Evolutionary conservation across 495 filamentous ascomycete species (phyloP).

Genomic region (Thermochaetoides thermophila): DNA sequence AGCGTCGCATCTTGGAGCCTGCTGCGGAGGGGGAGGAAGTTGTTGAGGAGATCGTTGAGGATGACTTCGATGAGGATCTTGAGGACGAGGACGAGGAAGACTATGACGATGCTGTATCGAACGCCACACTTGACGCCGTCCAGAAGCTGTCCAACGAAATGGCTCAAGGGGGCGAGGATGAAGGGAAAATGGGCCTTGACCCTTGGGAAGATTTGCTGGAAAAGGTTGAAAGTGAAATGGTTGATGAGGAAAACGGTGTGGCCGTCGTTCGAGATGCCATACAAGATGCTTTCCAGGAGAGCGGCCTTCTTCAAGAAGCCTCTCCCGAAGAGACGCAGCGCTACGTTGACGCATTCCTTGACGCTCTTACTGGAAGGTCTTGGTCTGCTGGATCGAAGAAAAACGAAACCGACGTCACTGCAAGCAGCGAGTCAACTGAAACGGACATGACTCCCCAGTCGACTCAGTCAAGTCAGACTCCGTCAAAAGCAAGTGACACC

Average conservation of each 20-base stretch:
- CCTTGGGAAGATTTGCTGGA: slow-evolving; percentile 39
- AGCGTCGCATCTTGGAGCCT: slow-evolving; percentile 44
- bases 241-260: slow-evolving; percentile 36
- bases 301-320: slow-evolving; percentile 24
- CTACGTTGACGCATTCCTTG: slow-evolving; percentile 27
- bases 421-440: neutral
- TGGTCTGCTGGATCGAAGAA: neutral
- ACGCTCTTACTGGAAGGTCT: slow-evolving; percentile 19
- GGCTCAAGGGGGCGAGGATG: slow-evolving; percentile 15
- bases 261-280: slow-evolving; percentile 28
- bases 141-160: slow-evolving; percentile 8
- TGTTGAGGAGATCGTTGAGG: slow-evolving; percentile 4
- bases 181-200: slow-evolving; percentile 12
- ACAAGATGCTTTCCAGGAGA: slow-evolving; percentile 28
- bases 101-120: neutral
- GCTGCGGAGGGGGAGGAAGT: slow-evolving; percentile 12
- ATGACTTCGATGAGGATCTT: neutral
- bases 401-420: neutral
- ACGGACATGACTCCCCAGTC: no score
- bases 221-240: slow-evolving; percentile 39
- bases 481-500: no score
- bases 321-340: slow-evolving; percentile 20
- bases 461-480: no score
- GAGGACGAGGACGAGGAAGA: slow-evolving; percentile 1
- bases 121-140: slow-evolving; percentile 2